A percentile compares a stretch with the other conserved stretches of the same genome.
Evolutionary conservation across 2,329 filamentous ascomycete genomes (phyloP).

Genomic region (Byssoonygena ceratinophila): DNA sequence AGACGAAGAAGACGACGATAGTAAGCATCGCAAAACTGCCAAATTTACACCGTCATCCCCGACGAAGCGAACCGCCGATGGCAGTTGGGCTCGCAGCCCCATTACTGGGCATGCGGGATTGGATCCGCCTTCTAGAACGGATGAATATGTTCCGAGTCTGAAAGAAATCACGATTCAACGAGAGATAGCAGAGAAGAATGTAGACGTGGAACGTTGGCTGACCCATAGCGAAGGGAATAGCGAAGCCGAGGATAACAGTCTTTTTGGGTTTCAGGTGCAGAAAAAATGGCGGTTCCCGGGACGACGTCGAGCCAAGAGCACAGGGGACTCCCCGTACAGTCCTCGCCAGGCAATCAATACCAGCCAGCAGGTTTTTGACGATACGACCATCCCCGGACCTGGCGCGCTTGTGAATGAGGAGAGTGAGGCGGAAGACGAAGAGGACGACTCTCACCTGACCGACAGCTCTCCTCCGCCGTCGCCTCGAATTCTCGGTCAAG

Average conservation of each 20-base stretch:
- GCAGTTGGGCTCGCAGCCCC: slow-evolving; percentile 36
- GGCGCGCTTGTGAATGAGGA: slow-evolving; percentile 39
- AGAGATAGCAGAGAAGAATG: slow-evolving; percentile 42
- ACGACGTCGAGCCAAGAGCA: slow-evolving; percentile 40
- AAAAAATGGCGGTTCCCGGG: slow-evolving; percentile 19
- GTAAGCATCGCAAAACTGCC: slow-evolving; percentile 18
- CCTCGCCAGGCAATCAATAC: not conserved
- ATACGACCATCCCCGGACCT: slow-evolving; percentile 42
- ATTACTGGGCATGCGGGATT: slow-evolving; percentile 38
- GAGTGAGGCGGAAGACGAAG: slow-evolving; percentile 28
- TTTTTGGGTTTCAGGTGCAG: slow-evolving; percentile 14
- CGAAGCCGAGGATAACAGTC: slow-evolving; percentile 26
- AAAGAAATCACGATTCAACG: slow-evolving; percentile 42
- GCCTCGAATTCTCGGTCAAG: slow-evolving; percentile 22
- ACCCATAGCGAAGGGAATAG: slow-evolving; percentile 41
- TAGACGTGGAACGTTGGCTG: slow-evolving; percentile 46
- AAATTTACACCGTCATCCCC: slow-evolving; percentile 13
- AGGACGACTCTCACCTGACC: slow-evolving; percentile 23
- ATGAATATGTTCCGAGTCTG: slow-evolving; percentile 39
- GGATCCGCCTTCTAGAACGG: slow-evolving; percentile 37
- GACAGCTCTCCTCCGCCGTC: slow-evolving; percentile 24
- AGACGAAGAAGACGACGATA: slow-evolving; percentile 16
- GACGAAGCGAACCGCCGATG: slow-evolving; percentile 34
- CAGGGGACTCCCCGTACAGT: slow-evolving; percentile 24
- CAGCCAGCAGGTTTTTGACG: slow-evolving; percentile 23